A percentile compares a stretch with the other conserved stretches of the same genome.
phyloP scores from a whole-genome alignment of 495 filamentous ascomycete species.

The Aspergillus cavernicola region DNA sequence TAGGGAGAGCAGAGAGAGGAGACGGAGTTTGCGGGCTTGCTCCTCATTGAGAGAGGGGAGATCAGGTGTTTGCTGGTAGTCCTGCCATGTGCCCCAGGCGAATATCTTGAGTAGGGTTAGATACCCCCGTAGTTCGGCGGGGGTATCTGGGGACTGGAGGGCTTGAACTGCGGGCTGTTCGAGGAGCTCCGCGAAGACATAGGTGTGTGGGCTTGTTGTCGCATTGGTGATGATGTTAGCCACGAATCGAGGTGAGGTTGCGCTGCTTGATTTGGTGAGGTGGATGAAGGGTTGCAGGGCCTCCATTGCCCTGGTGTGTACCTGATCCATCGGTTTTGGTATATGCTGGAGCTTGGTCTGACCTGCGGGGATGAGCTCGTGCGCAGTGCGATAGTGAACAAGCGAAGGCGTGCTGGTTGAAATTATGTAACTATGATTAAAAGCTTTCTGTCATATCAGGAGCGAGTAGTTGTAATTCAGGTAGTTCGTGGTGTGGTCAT shows the following conservation, averaged over 20 bases:
- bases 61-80: conserved; percentile 58
- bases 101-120: conserved; percentile 84
- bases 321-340: conserved; percentile 66
- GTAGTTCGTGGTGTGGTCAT: too few species aligned
- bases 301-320: conserved; percentile 69
- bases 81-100: conserved; percentile 82
- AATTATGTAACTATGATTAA: not conserved
- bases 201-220: conserved; percentile 82
- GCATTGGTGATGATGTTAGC: conserved; percentile 85
- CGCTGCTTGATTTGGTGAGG: conserved; percentile 70
- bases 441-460: not conserved
- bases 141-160: conserved; percentile 49
- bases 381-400: not conserved
- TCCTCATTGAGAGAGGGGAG: conserved; percentile 70
- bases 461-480: too few species aligned
- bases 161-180: conserved; percentile 76
- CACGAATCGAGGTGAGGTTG: conserved; percentile 75
- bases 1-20: conserved; percentile 82
- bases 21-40: conserved; percentile 82
- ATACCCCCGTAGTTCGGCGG: conserved; percentile 50
- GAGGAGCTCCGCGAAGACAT: conserved; percentile 91
- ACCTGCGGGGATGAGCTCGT: not conserved
- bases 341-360: conserved; percentile 16
- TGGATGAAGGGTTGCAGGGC: conserved; percentile 85
- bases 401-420: not conserved